phyloP scores from a whole-genome alignment of 805 yeast genomes.

The Tetrapisispora taiwanensis region DNA sequence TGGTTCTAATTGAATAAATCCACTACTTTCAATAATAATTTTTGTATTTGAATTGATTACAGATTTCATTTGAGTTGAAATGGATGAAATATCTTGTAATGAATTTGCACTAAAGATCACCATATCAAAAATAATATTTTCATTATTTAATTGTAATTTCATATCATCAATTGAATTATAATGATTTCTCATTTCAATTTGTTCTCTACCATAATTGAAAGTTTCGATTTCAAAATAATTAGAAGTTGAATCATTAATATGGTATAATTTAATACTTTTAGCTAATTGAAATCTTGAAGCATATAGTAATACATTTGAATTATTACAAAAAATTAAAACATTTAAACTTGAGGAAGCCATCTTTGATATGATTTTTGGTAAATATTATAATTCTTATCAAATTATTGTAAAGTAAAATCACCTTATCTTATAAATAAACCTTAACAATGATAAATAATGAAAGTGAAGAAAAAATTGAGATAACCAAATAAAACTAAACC shows the following conservation, averaged over 20 bases:
- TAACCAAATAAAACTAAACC: no score
- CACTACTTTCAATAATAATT: slow-evolving; percentile 57
- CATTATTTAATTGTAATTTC: slow-evolving; percentile 2
- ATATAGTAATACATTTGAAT: slow-evolving; percentile 24
- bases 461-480: no score
- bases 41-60: slow-evolving; percentile 37
- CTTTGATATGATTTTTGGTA: no score
- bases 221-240: slow-evolving; percentile 18
- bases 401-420: no score
- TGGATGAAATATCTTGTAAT: slow-evolving; percentile 40
- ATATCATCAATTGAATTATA: slow-evolving; percentile 20
- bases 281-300: slow-evolving; percentile 28
- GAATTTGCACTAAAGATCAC: slow-evolving; percentile 40
- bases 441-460: no score
- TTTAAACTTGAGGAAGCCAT: slow-evolving; percentile 15
- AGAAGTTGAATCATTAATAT: slow-evolving; percentile 23
- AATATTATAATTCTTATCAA: no score
- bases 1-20: slow-evolving; percentile 63
- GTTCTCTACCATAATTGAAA: slow-evolving; percentile 20
- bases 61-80: slow-evolving; percentile 32
- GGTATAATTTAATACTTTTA: slow-evolving; percentile 27
- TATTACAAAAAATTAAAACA: slow-evolving; percentile 24
- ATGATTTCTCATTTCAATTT: slow-evolving; percentile 17
- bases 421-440: no score
- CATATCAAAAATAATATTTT: slow-evolving; percentile 31